Base-by-base conservation (phyloP, 306 rosid genomes). In the Purshia tridentata region DNA sequence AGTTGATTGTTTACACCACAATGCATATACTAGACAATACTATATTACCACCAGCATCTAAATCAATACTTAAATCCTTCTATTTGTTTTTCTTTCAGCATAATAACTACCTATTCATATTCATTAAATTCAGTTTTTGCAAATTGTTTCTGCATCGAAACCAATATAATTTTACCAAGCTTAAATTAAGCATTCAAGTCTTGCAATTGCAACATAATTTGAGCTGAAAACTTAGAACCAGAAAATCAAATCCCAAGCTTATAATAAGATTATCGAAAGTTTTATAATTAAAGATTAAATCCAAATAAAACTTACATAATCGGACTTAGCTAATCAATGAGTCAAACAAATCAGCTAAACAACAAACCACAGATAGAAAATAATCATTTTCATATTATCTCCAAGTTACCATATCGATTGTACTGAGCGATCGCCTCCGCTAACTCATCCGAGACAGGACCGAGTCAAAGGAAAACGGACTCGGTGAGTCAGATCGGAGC, bases 381-480 rank as follows among this genome's bases (percentile, higher is more conserved):
- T 0, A 61, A 52, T 51, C 61, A 3, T 76, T 42, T 70, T 46
- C 56, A 65, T 19, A 47, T 8, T 72, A 42, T 56, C 41, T 45
- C 62, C 39, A 64, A 66, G 42, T 85, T 92, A 95, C 99, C 99
- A 95, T 95, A 89, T 84, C 83, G 90, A 88, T 85, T 83, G 83
- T 77, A 78, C 83, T 74, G 79, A 20, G 85, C 82, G 93, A 90
- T 87, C 89, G 74, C 80, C 80, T 35, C 79, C 55, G 72, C 88
- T 86, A 91, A 80, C 91, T 90, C 99, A 95, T 95, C 98, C 98
- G 85, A 91, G 83, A 74, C 69, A 64, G 68, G 40, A 23, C 80
- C 76, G 86, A 82, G 87, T 73, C 65, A 71, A 64, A 19, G 19
- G 4, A 8, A 37, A 68, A 68, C 39, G 49, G 55, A 51, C 63